A percentile compares a stretch with the other conserved stretches of the same genome.
Evolutionary conservation across 495 filamentous ascomycete species (phyloP).

Genomic region (Talaromyces trachyspermus): DNA sequence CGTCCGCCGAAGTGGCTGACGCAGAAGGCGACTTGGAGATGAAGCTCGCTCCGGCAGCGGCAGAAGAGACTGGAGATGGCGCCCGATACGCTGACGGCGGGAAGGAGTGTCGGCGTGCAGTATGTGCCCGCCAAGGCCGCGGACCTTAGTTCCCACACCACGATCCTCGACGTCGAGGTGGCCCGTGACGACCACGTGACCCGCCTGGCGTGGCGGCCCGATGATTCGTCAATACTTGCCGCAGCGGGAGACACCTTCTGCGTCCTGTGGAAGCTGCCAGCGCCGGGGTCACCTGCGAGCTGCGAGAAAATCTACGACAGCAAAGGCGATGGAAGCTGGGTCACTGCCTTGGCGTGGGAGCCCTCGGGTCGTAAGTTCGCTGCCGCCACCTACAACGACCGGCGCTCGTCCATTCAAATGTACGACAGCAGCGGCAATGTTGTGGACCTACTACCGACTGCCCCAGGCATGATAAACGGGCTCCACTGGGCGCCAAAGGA

Average conservation of each 20-base stretch:
- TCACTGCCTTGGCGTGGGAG: conserved; percentile 65
- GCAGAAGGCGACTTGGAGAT: conserved; percentile 34
- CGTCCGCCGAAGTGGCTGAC: conserved; percentile 20
- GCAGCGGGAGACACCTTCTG: conserved; percentile 73
- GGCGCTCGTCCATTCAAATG: conserved; percentile 58
- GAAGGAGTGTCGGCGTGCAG: conserved; percentile 65
- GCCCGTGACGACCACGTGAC: conserved; percentile 58
- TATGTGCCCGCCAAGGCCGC: conserved; percentile 45
- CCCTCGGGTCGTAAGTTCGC: conserved; percentile 58
- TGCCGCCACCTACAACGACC: conserved; percentile 56
- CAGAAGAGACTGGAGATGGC: conserved; percentile 40
- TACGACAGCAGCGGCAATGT: conserved; percentile 56
- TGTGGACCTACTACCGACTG: conserved; percentile 40
- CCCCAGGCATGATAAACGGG: conserved; percentile 37
- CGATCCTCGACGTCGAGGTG: conserved; percentile 48
- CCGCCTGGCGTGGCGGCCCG: conserved; percentile 69
- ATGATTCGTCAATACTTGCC: conserved; percentile 64
- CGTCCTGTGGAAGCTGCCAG: conserved; percentile 64
- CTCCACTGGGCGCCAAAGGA: conserved; percentile 34
- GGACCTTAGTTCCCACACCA: conserved; percentile 61
- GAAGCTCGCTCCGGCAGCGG: conserved; percentile 25
- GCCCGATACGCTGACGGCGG: conserved; percentile 53
- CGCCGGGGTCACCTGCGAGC: conserved; percentile 21
- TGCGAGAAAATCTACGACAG: conserved; percentile 33
- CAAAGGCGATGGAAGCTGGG: conserved; percentile 28